Base-by-base conservation (phyloP, 805 yeast species). In the Metschnikowia shivogae region DNA sequence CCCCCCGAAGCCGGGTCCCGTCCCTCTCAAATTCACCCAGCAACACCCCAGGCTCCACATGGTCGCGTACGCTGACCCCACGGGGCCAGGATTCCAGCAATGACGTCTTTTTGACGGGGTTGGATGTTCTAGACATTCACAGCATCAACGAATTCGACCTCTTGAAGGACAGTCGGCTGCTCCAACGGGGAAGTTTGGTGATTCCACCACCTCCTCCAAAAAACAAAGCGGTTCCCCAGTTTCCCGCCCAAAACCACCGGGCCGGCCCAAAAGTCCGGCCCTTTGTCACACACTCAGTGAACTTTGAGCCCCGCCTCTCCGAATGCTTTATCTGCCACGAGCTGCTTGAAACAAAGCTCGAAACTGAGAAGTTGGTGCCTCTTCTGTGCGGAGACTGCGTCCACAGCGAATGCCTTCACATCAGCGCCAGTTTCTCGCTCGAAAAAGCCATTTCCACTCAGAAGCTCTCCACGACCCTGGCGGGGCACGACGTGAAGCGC, bases 361-460 rank as follows among this genome's bases (percentile, higher is more conserved):
- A 60, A 14, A 65, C 72, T 9, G 82, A 74, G 52, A 68, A 64
- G 36, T 59, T 79, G 1, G 60, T 81, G 11, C 73, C 72, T 45
- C 62, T 82, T 28, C 60, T 59, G 33, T 82, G 89, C 61, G 76
- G 73, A 1, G 86, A 82, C 56, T 60, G 65, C 36, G 66, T 73
- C 33, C 89, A 82, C 57, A 82, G 78, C 42, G 78, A 80, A 44
- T 82, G 89, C 56, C 65, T 81, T 12, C 46, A 63, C 3, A 35
- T 49, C 11, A 43, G 40, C 14, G 48, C 47, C 32, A 47, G 46
- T 12, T 39, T 42, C n/a, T 42, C 45, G 6, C 44, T 50, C 5
- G 55, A 53, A 14, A 29, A 32, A 33, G 42, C 49, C 11, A 36
- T 43, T 2, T 19, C 30, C 26, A 19, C 32, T 19, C 43, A 41